Evolutionary conservation across 2,329 filamentous ascomycete genomes (phyloP), one percentile per base, ranked within the genome.

Genomic region (Beauveria scarabaeidicola): DNA sequence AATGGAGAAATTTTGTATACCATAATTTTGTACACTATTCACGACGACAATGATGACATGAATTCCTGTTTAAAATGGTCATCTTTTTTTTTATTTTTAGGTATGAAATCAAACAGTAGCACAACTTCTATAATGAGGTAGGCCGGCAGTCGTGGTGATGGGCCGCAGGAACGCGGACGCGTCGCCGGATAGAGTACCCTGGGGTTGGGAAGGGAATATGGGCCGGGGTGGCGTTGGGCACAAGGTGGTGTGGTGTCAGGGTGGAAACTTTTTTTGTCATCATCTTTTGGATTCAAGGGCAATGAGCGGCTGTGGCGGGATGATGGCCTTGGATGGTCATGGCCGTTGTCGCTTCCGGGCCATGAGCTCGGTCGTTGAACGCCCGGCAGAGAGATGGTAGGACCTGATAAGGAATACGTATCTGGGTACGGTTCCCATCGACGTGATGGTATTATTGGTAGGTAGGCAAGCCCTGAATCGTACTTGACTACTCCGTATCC

Each of bases 341-440:
- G 13, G 2, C 10, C 23, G 23, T 23, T 23, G 23, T 4, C 4
- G 23, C 23, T 23, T 23, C 23, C 32, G 32, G 32, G 32, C 11
- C 5, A 15, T 36, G 32, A 36, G 32, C 32, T 36, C 32, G 32
- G 11, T 15, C 32, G 32, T 36, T 36, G 32, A 15, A 36, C 11
- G 32, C 32, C 4, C 32, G 32, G 32, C 32, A 36, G 32, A 36
- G 32, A 15, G 5, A 36, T 6, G 32, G 13, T 36, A 36, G 13
- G 32, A 36, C 32, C 15, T 4, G 32, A 15, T 36, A 6, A 36
- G 32, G 1, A 36, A 36, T 15, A 44, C n/a, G 40, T 25, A 43
- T 41, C 55, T 58, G 55, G 55, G 55, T 58, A 58, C 55, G 36
- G 29, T 43, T 58, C 55, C 55, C 55, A 58, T 43, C 46, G 32